Conservation (phyloP, 257 asterid genomes). For the Solanum bulbocastanum region DNA sequence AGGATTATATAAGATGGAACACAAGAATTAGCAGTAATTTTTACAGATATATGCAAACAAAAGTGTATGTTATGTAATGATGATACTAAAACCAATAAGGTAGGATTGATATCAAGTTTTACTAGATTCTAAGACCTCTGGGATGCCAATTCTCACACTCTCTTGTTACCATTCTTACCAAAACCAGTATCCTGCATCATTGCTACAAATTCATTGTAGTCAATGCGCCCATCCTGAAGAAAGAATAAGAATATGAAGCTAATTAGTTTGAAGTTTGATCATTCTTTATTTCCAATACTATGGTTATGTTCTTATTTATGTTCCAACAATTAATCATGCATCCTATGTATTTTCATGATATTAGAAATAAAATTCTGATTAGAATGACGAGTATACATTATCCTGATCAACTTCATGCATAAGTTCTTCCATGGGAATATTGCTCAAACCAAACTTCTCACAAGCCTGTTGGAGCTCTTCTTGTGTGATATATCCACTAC, state of each 20-base stretch:
- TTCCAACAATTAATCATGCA: neutral
- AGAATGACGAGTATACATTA: constrained; percentile 9
- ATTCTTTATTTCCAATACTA: neutral
- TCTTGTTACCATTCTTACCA: constrained; percentile 5
- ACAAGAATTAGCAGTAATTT: constrained; percentile 1
- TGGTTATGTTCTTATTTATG: neutral
- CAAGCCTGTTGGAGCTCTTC: constrained; percentile 39
- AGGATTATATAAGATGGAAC: neutral
- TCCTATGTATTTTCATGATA: neutral
- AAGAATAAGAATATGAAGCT: neutral
- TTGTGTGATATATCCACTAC: constrained; percentile 36
- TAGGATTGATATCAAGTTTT: neutral
- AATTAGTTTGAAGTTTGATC: neutral
- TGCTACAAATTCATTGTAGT: constrained; percentile 13
- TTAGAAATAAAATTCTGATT: neutral
- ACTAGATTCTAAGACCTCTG: neutral
- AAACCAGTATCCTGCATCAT: constrained; percentile 13
- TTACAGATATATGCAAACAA: neutral
- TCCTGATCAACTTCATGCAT: constrained; percentile 39
- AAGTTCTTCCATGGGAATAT: constrained; percentile 29
- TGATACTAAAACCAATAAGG: neutral
- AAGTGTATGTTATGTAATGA: neutral
- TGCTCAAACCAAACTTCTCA: constrained; percentile 26
- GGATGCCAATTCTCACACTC: neutral
- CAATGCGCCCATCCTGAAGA: constrained; percentile 17